Percentiles rank a stretch among this genome's conserved stretches.
Evolutionary conservation across 2,329 filamentous ascomycete species (phyloP).

Genomic region (Colletotrichum brevisporum): DNA sequence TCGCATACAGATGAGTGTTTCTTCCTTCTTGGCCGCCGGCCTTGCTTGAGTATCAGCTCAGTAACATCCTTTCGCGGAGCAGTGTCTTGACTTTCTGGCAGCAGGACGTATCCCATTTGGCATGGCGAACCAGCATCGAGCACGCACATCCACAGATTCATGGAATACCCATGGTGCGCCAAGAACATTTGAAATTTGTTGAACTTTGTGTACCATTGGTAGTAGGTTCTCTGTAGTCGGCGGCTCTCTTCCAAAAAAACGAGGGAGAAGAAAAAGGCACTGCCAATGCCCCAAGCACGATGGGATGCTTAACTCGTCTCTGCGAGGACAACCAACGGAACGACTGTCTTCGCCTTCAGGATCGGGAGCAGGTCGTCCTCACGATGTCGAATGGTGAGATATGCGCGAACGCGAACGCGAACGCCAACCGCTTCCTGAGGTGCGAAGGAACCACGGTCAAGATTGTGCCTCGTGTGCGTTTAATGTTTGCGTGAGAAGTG

Average conservation of each 20-base stretch:
- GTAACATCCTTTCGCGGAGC: neutral
- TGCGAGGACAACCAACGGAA: too few relatives aligned
- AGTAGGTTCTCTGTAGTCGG: neutral
- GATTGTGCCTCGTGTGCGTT: neutral
- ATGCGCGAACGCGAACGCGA: constrained; percentile 1
- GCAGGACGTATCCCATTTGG: neutral
- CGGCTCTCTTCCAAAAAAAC: neutral
- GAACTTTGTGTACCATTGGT: constrained; percentile 6
- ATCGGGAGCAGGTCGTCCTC: constrained; percentile 1
- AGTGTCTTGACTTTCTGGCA: constrained; percentile 13
- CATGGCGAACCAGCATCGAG: constrained; percentile 16
- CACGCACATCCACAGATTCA: constrained; percentile 11
- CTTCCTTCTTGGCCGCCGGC: neutral
- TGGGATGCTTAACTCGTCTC: too few relatives aligned
- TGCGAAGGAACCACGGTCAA: neutral
- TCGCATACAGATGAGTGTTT: neutral
- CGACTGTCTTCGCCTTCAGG: constrained; percentile 2
- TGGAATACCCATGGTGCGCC: constrained; percentile 26
- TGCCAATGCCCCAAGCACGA: too few relatives aligned
- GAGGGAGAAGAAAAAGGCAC: constrained; percentile 1
- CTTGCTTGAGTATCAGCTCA: neutral
- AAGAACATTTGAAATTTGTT: constrained; percentile 19
- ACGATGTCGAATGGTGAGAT: constrained; percentile 12
- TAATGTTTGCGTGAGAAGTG: too few relatives aligned
- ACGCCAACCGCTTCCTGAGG: neutral